These are phyloP conservation scores for Panicum hallii DNA, from an alignment of 202 grass and related monocot species.

Conservation along the genomic window DNA sequence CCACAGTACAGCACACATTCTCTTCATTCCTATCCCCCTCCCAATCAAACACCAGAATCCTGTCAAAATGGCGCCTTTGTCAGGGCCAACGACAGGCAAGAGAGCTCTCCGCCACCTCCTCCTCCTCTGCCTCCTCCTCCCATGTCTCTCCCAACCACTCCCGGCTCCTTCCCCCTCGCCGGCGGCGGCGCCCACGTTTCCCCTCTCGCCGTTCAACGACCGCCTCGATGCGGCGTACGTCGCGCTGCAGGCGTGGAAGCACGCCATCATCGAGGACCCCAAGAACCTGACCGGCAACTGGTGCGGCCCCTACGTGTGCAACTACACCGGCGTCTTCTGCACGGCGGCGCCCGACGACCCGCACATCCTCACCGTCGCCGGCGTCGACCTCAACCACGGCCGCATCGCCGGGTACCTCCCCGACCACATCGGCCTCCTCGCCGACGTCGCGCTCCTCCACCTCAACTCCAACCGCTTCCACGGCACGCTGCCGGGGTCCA, in stretches of 20 bases:
- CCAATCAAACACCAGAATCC: constrained; percentile 19
- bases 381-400: constrained; percentile 86
- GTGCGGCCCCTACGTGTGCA: constrained; percentile 88
- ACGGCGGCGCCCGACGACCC: constrained; percentile 73
- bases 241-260: constrained; percentile 89
- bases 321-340: constrained; percentile 92
- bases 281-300: constrained; percentile 76
- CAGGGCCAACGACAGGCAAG: constrained; percentile 13
- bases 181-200: constrained; percentile 27
- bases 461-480: constrained; percentile 89
- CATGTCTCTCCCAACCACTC: constrained; percentile 56
- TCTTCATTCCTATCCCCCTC: not conserved
- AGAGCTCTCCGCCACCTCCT: constrained; percentile 23
- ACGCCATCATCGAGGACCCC: constrained; percentile 74
- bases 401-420: constrained; percentile 58
- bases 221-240: constrained; percentile 77
- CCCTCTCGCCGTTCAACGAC: constrained; percentile 74
- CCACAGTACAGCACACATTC: constrained; percentile 20
- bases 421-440: constrained; percentile 75
- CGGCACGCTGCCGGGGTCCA: constrained; percentile 62
- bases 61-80: constrained; percentile 38
- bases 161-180: constrained; percentile 38
- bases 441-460: constrained; percentile 83
- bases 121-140: constrained; percentile 47
- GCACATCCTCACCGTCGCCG: constrained; percentile 74